These are phyloP conservation scores for Carex sylvatica DNA, from an alignment of 202 grass and related monocot genomes.

Conservation along the genomic window DNA sequence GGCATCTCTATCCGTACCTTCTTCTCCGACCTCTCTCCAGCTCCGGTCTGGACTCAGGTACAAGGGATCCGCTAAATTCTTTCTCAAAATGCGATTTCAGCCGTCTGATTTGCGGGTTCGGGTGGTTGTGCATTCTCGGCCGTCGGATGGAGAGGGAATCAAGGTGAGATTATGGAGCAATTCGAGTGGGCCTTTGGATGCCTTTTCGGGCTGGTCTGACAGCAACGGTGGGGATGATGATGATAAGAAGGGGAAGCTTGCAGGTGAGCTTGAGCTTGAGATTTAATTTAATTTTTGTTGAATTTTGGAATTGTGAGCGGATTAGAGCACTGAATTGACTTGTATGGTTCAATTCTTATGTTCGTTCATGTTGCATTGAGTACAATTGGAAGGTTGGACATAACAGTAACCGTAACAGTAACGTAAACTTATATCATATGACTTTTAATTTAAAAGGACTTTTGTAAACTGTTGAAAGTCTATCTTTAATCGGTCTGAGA, in stretches of 20 bases:
- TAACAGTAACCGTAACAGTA: not conserved
- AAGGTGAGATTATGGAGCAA: conserved; percentile 4
- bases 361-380: not conserved
- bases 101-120: conserved; percentile 11
- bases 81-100: conserved; percentile 24
- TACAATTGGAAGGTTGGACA: not conserved
- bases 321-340: conserved; percentile 1
- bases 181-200: conserved; percentile 28
- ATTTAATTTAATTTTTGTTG: not conserved
- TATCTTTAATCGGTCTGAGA: not conserved
- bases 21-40: conserved; percentile 37
- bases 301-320: not conserved
- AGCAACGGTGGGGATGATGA: conserved; percentile 19
- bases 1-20: conserved; percentile 17
- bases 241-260: conserved; percentile 12
- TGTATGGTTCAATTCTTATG: not conserved
- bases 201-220: conserved; percentile 72
- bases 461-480: not conserved
- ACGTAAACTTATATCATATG: not conserved
- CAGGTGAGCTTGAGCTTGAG: conserved; percentile 32
- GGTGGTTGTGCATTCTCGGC: not conserved
- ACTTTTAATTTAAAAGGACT: not conserved
- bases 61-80: conserved; percentile 7
- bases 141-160: not conserved
- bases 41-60: conserved; percentile 25